Base-by-base conservation (phyloP, 2,329 filamentous ascomycete genomes). In the Periconia macrospinosa region DNA sequence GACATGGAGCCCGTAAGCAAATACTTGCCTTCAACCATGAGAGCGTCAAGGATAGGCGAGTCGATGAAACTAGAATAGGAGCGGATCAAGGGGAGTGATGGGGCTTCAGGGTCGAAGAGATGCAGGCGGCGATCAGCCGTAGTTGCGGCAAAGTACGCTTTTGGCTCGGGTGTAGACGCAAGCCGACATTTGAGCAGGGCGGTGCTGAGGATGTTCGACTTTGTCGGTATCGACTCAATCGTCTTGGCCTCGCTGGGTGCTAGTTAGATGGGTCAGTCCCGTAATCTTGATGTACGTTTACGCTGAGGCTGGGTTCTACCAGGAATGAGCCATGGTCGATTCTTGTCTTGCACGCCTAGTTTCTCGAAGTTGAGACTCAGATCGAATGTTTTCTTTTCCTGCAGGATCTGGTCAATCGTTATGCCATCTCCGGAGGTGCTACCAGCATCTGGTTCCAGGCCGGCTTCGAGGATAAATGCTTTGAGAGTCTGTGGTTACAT, bases 311-410 rank as follows among this genome's bases (percentile, higher is more conserved):
- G 23, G 23, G 23, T 27, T 27, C 23, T 27, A 82, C 80, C 76
- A 56, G 79, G 78, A 19, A 65, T 51, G 15, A 55, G 74, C 83
- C 83, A 86, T 41, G 66, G 62, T 50, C 65, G 68, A 17, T 75
- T 68, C 13, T 57, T 71, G 51, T 79, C 75, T n/a, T 77, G 70
- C 1, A 77, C 55, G 6, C 78, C 80, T 45, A 82, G 67, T 62
- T 82, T 83, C 63, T 86, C 84, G 56, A 85, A 85, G 2, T 73
- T 75, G 23, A 81, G 66, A 51, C 75, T 82, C 13, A 83, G 66
- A 61, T 87, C 84, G 59, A 82, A 86, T 0, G 73, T 74, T 61
- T 77, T 79, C 71, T 86, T 87, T 69, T 87, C 84, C 46, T 84
- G 78, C 8, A 87, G 73, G n/a, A 86, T 74, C 43, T 79, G 74